Evolutionary conservation across 2,329 filamentous ascomycete species (phyloP).

Genomic region (Endoconidiophora laricicola): DNA sequence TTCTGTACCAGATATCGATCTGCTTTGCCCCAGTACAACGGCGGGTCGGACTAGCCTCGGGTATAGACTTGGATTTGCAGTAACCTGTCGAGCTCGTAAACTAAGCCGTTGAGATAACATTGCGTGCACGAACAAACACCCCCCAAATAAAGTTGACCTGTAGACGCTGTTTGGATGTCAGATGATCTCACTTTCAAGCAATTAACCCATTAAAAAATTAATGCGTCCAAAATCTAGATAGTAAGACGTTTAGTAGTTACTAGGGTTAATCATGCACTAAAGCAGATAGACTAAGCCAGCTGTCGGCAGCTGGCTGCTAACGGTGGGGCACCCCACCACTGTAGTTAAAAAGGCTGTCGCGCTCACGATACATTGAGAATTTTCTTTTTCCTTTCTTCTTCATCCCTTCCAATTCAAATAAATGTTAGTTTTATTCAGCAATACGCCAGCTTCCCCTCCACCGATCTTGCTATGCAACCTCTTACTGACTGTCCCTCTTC

Average conservation of each 20-base stretch:
- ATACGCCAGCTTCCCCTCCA: slow-evolving; percentile 13
- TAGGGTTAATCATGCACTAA: slow-evolving; percentile 1
- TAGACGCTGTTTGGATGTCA: not conserved
- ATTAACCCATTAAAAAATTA: no score
- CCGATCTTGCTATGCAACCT: not conserved
- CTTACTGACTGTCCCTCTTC: slow-evolving; percentile 19
- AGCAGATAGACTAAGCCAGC: not conserved
- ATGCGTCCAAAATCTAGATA: no score
- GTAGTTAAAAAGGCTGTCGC: slow-evolving; percentile 1
- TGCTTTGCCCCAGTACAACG: not conserved
- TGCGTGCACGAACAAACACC: not conserved
- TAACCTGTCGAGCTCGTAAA: not conserved
- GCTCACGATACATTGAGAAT: slow-evolving; percentile 18
- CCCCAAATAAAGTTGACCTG: no score
- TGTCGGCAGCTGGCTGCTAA: not conserved
- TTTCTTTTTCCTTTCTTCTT: slow-evolving; percentile 35
- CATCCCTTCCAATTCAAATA: slow-evolving; percentile 99
- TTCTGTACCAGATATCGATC: not conserved
- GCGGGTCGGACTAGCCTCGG: not conserved
- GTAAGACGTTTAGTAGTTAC: not conserved
- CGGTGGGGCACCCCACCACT: slow-evolving; percentile 8
- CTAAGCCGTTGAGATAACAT: not conserved
- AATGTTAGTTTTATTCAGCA: slow-evolving; percentile 47
- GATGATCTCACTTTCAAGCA: no score
- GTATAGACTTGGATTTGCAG: not conserved